Evolutionary conservation across 139 green algal genomes (phyloP).

Genomic region (Picochlorum sp.): DNA sequence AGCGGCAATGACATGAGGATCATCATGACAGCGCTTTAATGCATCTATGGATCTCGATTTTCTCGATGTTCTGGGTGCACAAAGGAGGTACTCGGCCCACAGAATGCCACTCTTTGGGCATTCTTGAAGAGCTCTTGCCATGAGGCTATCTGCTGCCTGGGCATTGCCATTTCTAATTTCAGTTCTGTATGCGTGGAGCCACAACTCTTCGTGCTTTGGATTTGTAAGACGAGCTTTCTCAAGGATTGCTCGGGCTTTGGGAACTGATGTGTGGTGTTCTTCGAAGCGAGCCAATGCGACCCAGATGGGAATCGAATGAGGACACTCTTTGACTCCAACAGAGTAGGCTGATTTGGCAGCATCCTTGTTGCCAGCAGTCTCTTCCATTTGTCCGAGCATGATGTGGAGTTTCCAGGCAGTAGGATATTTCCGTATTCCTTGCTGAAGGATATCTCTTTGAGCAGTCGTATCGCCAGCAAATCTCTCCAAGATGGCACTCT

Average conservation of each 20-base stretch:
- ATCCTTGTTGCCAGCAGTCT: conserved; percentile 36
- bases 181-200: conserved; percentile 80
- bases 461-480: conserved; percentile 58
- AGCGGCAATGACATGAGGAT: conserved; percentile 71
- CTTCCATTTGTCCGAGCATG: conserved; percentile 91
- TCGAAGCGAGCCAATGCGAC: conserved; percentile 63
- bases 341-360: conserved; percentile 32
- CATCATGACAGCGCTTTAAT: conserved; percentile 85
- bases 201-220: conserved; percentile 62
- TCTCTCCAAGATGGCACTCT: conserved; percentile 88
- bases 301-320: conserved; percentile 65
- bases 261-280: conserved; percentile 52
- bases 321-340: conserved; percentile 47
- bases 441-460: conserved; percentile 55
- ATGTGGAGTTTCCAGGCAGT: conserved; percentile 84
- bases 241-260: conserved; percentile 40
- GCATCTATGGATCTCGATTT: conserved; percentile 78
- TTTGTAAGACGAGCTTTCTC: conserved; percentile 74
- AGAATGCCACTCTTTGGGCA: conserved; percentile 78
- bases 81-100: conserved; percentile 76
- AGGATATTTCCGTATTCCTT: conserved; percentile 60
- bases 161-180: conserved; percentile 67
- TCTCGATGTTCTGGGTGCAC: conserved; percentile 76
- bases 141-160: conserved; percentile 71
- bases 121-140: conserved; percentile 90